Conservation (phyloP, 768 basidiomycete genomes). For the Russula abietina region DNA sequence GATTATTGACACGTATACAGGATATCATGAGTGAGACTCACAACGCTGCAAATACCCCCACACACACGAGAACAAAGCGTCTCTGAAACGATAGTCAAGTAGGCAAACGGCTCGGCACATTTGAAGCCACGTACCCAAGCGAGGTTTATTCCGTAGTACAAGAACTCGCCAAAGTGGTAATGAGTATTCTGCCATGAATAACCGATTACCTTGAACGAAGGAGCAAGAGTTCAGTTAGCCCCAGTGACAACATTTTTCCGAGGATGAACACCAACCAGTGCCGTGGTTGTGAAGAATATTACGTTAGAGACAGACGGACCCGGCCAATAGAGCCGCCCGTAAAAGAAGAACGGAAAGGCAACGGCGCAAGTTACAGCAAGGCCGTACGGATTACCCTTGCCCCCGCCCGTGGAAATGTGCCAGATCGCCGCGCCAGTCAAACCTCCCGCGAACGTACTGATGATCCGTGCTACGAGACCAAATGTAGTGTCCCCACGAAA, state of each 20-base stretch:
- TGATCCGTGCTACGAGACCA: slow-evolving; percentile 52
- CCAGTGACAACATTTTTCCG: background rate
- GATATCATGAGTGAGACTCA: slow-evolving; percentile 33
- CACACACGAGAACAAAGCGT: slow-evolving; percentile 62
- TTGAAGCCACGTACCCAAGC: slow-evolving; percentile 52
- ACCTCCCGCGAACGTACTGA: slow-evolving; percentile 62
- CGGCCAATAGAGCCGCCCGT: slow-evolving; percentile 66
- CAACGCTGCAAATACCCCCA: slow-evolving; percentile 76
- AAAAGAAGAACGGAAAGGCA: slow-evolving; percentile 68
- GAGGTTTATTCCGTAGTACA: slow-evolving; percentile 57
- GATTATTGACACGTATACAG: slow-evolving; percentile 11
- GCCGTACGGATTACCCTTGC: slow-evolving; percentile 59
- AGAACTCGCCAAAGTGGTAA: slow-evolving; percentile 42
- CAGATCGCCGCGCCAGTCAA: slow-evolving; percentile 60
- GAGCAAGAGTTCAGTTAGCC: background rate
- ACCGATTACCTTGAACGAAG: slow-evolving; percentile 53
- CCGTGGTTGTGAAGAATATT: slow-evolving; percentile 58
- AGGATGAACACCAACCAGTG: slow-evolving; percentile 43
- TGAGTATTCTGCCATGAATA: slow-evolving; percentile 66
- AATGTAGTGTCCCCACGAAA: slow-evolving; percentile 74
- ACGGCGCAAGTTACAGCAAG: slow-evolving; percentile 62
- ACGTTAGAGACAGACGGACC: slow-evolving; percentile 66
- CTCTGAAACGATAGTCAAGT: slow-evolving; percentile 34
- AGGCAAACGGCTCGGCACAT: background rate
- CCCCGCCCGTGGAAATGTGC: slow-evolving; percentile 65